Conservation (phyloP, 805 yeast species). For the Maudiozyma turicensis region DNA sequence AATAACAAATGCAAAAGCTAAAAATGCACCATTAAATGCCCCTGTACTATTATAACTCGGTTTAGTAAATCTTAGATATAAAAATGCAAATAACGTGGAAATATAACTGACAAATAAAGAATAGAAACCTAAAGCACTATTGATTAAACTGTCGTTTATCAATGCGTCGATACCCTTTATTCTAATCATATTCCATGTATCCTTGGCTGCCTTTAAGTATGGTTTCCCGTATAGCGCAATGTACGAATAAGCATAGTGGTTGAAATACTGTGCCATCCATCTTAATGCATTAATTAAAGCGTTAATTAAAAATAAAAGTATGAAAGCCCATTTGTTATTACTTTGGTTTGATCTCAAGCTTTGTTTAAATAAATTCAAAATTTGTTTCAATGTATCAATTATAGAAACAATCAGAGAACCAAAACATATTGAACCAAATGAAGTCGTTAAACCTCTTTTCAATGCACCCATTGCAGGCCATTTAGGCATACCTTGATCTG, state of each 20-base stretch:
- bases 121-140: slow-evolving; percentile 70
- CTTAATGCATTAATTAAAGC: slow-evolving; percentile 56
- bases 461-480: slow-evolving; percentile 77
- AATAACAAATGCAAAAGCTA: slow-evolving; percentile 65
- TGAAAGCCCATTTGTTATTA: slow-evolving; percentile 41
- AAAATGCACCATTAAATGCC: slow-evolving; percentile 55
- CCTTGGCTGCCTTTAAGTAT: slow-evolving; percentile 67
- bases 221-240: slow-evolving; percentile 79
- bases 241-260: slow-evolving; percentile 82
- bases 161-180: slow-evolving; percentile 78
- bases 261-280: slow-evolving; percentile 77
- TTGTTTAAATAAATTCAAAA: slow-evolving; percentile 43
- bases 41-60: slow-evolving; percentile 58
- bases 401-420: slow-evolving; percentile 69
- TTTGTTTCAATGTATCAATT: slow-evolving; percentile 54
- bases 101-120: slow-evolving; percentile 61
- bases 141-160: slow-evolving; percentile 74
- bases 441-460: slow-evolving; percentile 69
- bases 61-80: slow-evolving; percentile 56
- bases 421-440: slow-evolving; percentile 84
- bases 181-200: slow-evolving; percentile 69
- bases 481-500: slow-evolving; percentile 70
- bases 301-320: slow-evolving; percentile 45
- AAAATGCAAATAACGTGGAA: slow-evolving; percentile 51
- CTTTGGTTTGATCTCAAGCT: slow-evolving; percentile 32